These are phyloP conservation scores for Botrytis cinerea DNA, from an alignment of 2,329 filamentous ascomycete species.

Conservation along the genomic window DNA sequence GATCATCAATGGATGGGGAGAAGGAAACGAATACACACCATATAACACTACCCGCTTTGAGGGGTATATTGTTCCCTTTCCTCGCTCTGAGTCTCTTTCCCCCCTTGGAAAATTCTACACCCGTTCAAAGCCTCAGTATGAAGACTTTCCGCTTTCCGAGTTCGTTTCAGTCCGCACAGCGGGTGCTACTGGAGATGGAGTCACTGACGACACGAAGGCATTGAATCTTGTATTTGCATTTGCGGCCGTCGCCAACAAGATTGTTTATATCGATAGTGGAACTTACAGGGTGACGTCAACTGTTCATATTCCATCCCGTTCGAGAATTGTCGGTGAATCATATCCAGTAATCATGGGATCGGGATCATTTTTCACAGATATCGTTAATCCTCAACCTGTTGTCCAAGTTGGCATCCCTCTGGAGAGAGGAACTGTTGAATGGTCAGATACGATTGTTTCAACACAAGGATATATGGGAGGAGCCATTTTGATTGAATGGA, in stretches of 20 bases:
- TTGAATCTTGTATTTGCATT: constrained; percentile 58
- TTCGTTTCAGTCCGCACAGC: constrained; percentile 49
- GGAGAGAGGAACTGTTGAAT: constrained; percentile 60
- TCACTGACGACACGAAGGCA: constrained; percentile 59
- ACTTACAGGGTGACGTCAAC: constrained; percentile 54
- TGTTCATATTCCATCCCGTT: constrained; percentile 48
- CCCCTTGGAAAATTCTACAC: constrained; percentile 46
- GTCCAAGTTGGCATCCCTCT: constrained; percentile 58
- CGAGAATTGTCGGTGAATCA: constrained; percentile 45
- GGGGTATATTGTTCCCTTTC: constrained; percentile 46
- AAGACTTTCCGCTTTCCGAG: constrained; percentile 41
- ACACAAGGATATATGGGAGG: constrained; percentile 60
- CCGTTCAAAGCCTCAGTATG: constrained; percentile 58
- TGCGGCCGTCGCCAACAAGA: constrained; percentile 50
- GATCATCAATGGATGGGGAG: constrained; percentile 18
- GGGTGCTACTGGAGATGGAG: constrained; percentile 53
- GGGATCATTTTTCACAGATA: constrained; percentile 50
- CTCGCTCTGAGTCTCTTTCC: constrained; percentile 10
- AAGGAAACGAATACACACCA: constrained; percentile 55
- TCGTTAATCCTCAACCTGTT: constrained; percentile 49
- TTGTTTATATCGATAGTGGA: constrained; percentile 60
- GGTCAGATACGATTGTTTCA: constrained; percentile 61
- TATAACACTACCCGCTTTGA: constrained; percentile 46
- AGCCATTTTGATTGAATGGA: constrained; percentile 67
- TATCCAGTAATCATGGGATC: constrained; percentile 46